Base-by-base conservation (phyloP, 139 green algal genomes). In the Picochlorum sp. region DNA sequence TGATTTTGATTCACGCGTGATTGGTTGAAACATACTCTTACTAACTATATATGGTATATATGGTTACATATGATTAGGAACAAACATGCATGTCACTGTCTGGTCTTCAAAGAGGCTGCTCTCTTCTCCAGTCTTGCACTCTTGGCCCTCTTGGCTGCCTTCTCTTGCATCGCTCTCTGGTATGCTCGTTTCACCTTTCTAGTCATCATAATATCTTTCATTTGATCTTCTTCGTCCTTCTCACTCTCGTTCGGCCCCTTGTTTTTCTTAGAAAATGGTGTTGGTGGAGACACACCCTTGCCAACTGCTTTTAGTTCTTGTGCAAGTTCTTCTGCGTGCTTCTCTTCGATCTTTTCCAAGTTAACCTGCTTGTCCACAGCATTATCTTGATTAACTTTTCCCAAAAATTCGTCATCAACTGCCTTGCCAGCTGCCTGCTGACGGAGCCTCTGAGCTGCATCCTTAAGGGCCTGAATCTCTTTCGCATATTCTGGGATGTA, bases 401-500 rank as follows among this genome's bases (percentile, higher is more conserved):
- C 50, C 1, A 70, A 35, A 53, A 85, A 80, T 29, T 51, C 55
- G 33, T 50, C 68, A 18, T 73, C 68, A 2, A 54, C 36, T 0
- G 39, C 50, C 0, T 65, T 29, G 8, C 78, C 81, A 3, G 74
- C 75, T 8, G 76, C 74, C 7, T 75, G 62, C 22, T 59, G 41
- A 9, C 82, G 74, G 5, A 77, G 80, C 14, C 72, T 59, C 22
- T 68, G 64, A 3, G 86, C 85, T 12, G 79, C 80, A 20, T 87
- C 85, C 81, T 94, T 85, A 57, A 98, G 76, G 57, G 67, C 67
- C 52, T 75, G 72, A 26, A 98, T 64, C 25, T 70, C 67, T 10
- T 76, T 55, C 7, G 81, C 82, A 53, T 95, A 98, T 50, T 98
- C 93, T 1, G 93, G 93, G 37, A 87, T 79, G 63, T 99, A 97